Percentiles rank a stretch among this genome's conserved stretches.
These are phyloP conservation scores for Lactuca sativa DNA, from an alignment of 129 eudicot genomes.

Conservation along the genomic window DNA sequence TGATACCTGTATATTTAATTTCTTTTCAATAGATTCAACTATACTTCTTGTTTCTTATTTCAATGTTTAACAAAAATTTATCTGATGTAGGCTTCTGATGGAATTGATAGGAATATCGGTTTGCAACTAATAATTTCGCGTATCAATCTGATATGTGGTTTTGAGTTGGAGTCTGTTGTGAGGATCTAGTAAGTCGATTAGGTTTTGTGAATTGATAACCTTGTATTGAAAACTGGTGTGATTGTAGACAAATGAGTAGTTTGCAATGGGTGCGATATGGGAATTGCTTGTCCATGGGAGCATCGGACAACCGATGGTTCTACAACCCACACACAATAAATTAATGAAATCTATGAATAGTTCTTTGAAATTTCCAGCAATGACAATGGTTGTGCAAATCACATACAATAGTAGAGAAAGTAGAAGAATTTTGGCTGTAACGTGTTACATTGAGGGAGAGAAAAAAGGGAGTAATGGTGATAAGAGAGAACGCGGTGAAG, in stretches of 20 bases:
- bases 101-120: neutral
- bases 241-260: conserved; percentile 53
- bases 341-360: too few relatives aligned
- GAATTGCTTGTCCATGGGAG: conserved; percentile 64
- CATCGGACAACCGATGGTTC: conserved; percentile 39
- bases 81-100: conserved; percentile 7
- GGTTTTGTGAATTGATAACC: conserved; percentile 3
- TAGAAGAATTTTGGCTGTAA: too few relatives aligned
- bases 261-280: conserved; percentile 54
- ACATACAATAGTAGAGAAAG: too few relatives aligned
- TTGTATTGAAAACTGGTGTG: conserved; percentile 23
- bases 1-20: neutral
- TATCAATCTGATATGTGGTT: neutral
- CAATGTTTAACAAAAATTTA: neutral
- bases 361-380: too few relatives aligned
- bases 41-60: neutral
- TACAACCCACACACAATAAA: too few relatives aligned
- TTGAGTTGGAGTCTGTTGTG: neutral
- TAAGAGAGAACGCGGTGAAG: too few relatives aligned
- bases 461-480: too few relatives aligned
- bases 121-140: conserved; percentile 14
- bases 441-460: too few relatives aligned
- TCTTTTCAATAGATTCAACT: neutral
- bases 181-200: neutral
- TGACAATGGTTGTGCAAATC: too few relatives aligned